Evolutionary conservation across 352 stramenopile species (phyloP), one percentile per base, ranked within the genome.

Genomic region (Phytophthora quininea): DNA sequence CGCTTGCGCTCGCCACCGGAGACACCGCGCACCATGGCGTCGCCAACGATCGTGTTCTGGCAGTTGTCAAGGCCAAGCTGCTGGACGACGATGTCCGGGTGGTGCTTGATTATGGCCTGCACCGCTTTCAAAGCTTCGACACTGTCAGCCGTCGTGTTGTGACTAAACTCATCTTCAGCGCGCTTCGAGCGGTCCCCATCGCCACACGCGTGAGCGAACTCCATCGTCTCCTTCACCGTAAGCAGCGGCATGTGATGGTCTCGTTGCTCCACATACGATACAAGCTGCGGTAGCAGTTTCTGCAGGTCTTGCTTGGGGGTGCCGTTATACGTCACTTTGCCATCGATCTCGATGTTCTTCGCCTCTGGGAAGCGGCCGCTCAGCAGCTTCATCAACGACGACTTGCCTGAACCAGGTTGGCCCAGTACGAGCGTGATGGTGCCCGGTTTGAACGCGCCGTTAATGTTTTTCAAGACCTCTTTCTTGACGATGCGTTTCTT

Each of bases 371-470:
- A 77, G 0, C 67, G 48, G 2, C 66, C 66, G 19, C 67, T 69
- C 3, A 78, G 50, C 29, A 73, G 24, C 37, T 78, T 78, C 67
- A 78, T 64, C 9, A 78, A 45, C 30, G 62, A 58, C 19, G 19
- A 24, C 19, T 24, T 24, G 19, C 19, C 19, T 24, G 19, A 24
- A 24, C 19, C 19, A 24, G 19, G 19, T 24, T 24, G 19, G 19
- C 19, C 19, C 19, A 24, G 19, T 24, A 24, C 19, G 19, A 24
- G 19, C 19, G 19, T 24, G 19, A 24, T 24, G 19, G 19, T 24
- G 19, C 19, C 19, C 19, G 19, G 19, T 24, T 77, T 77, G 27
- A 81, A 63, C 7, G 65, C 69, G 3, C 64, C 58, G 24, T 53
- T 73, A 7, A 71, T 51, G 4, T 30, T 29, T 43, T 48, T 58